Conservation (phyloP, 768 basidiomycete genomes). For the Suillus bovinus region DNA sequence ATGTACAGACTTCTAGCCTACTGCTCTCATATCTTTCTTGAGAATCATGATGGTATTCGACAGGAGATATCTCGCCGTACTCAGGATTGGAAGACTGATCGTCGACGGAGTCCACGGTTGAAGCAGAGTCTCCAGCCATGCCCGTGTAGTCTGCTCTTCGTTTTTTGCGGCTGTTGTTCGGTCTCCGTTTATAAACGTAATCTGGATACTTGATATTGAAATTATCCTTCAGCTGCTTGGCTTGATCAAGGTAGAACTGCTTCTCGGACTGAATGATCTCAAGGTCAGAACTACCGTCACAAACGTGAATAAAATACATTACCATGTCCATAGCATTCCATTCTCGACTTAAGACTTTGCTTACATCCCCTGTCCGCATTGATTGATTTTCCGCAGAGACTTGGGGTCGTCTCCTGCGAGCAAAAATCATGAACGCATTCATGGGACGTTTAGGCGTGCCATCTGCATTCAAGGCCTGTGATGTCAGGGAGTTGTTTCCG, state of each 20-base stretch:
- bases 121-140: conserved; percentile 31
- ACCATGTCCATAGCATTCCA: conserved; percentile 83
- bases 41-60: conserved; percentile 33
- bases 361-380: conserved; percentile 89
- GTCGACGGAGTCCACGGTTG: conserved; percentile 35
- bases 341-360: conserved; percentile 84
- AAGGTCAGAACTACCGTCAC: conserved; percentile 12
- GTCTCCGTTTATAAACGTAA: conserved; percentile 86
- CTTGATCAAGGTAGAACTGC: conserved; percentile 86
- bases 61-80: conserved; percentile 41
- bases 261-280: conserved; percentile 59
- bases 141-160: conserved; percentile 39
- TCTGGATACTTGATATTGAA: conserved; percentile 88
- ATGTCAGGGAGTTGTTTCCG: conserved; percentile 53
- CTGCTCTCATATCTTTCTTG: conserved; percentile 2
- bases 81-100: conserved; percentile 28
- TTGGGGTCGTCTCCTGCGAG: conserved; percentile 77
- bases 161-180: conserved; percentile 81
- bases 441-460: conserved; percentile 89
- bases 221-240: conserved; percentile 80
- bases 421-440: conserved; percentile 96
- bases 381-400: conserved; percentile 86
- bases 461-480: conserved; percentile 81
- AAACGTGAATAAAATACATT: conserved; percentile 25
- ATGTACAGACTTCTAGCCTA: conserved; percentile 20